Conservation (phyloP, 1,139 yeast genomes). For the Insectozyma bohioensis region DNA sequence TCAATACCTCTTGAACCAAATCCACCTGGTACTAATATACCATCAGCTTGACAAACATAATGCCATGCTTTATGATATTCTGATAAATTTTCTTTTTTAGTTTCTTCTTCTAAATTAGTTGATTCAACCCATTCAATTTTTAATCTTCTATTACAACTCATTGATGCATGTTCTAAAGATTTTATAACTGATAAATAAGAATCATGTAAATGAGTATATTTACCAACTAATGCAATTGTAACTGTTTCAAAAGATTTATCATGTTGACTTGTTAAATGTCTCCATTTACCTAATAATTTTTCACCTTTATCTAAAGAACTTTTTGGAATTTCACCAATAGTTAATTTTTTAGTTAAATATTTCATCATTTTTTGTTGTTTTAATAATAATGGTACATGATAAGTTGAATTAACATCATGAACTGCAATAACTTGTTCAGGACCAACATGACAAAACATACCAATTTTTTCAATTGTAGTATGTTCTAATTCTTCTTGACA, state of each 20-base stretch:
- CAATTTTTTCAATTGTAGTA: constrained; percentile 88
- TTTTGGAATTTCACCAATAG: constrained; percentile 54
- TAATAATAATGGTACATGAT: constrained; percentile 91
- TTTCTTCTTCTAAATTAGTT: constrained; percentile 77
- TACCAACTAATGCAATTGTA: constrained; percentile 94
- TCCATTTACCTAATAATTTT: constrained; percentile 75
- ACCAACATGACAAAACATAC: constrained; percentile 99
- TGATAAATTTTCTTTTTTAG: constrained; percentile 62
- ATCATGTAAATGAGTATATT: constrained; percentile 93
- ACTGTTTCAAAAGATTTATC: constrained; percentile 86
- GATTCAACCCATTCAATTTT: constrained; percentile 97
- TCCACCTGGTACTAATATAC: constrained; percentile 98
- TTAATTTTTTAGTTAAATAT: constrained; percentile 68
- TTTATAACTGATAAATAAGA: constrained; percentile 93
- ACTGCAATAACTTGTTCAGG: constrained; percentile 96
- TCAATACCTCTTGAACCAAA: constrained; percentile 97
- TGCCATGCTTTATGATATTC: constrained; percentile 97
- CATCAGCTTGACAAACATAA: constrained; percentile 89
- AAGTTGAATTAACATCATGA: constrained; percentile 94
- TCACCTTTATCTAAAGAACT: constrained; percentile 66
- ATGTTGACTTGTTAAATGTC: constrained; percentile 66
- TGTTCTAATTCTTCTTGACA: constrained; percentile 81
- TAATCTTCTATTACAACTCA: constrained; percentile 82
- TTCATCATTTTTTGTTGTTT: constrained; percentile 84
- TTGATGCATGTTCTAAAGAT: constrained; percentile 91